Percentiles rank a stretch among this genome's conserved stretches.
Conservation (phyloP, 176 grass and related monocot species). For the Chrysopogon serrulatus region DNA sequence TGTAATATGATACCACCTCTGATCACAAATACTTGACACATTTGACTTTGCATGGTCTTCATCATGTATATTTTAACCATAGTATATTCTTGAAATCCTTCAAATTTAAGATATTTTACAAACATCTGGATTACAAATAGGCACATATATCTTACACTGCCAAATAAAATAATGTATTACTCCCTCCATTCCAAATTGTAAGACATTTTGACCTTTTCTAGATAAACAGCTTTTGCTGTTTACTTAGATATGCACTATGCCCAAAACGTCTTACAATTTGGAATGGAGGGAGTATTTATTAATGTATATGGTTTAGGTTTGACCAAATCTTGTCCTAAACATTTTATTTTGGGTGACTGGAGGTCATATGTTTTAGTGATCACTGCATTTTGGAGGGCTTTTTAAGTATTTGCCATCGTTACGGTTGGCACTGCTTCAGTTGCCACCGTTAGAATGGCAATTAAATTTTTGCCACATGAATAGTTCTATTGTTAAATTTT, state of each 20-base stretch:
- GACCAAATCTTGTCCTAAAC: not conserved
- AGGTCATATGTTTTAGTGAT: not conserved
- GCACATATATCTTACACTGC: not conserved
- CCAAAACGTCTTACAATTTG: not conserved
- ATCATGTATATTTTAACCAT: not conserved
- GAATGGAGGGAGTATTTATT: not conserved
- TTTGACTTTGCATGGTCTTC: not conserved
- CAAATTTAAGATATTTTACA: not conserved
- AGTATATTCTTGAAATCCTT: not conserved
- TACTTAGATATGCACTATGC: not conserved
- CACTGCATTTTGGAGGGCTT: conserved; percentile 9
- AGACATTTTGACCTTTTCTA: not conserved
- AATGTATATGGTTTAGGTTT: not conserved
- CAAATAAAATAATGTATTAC: not conserved
- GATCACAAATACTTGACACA: not conserved
- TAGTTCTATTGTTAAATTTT: no score
- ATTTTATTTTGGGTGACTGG: not conserved
- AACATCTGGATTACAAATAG: not conserved
- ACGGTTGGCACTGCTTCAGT: no score
- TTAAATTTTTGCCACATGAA: no score
- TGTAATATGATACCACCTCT: not conserved
- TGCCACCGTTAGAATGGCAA: no score
- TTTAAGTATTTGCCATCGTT: no score
- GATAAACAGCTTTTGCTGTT: not conserved
- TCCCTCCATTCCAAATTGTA: not conserved